Percentiles rank a stretch among this genome's conserved stretches.
These are phyloP conservation scores for Oenanthe javanica DNA, from an alignment of 140 eudicot genomes.

Conservation along the genomic window DNA sequence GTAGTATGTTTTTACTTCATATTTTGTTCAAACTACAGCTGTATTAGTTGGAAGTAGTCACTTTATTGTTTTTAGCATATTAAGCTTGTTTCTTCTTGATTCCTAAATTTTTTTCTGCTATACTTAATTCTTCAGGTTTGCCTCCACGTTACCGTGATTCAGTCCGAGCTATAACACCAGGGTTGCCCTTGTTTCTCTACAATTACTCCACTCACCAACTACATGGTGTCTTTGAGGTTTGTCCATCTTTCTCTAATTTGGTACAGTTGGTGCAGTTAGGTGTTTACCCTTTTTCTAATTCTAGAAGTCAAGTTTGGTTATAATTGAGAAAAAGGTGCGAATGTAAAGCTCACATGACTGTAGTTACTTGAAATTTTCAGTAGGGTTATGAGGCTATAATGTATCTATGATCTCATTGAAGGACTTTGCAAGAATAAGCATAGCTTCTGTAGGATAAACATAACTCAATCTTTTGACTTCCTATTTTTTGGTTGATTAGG, in stretches of 20 bases:
- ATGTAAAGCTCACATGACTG: background rate
- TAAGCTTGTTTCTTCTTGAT: background rate
- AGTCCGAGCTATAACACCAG: slow-evolving; percentile 85
- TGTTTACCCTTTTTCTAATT: background rate
- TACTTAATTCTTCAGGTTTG: slow-evolving; percentile 46
- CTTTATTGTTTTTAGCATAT: background rate
- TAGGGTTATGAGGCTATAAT: background rate
- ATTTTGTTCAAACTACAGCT: background rate
- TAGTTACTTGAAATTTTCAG: background rate
- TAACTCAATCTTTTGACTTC: too few species aligned
- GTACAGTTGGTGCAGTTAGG: background rate
- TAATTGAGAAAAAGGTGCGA: background rate
- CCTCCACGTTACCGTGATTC: slow-evolving; percentile 96
- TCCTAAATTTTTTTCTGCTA: background rate
- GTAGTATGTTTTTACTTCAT: background rate
- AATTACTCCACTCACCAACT: slow-evolving; percentile 97
- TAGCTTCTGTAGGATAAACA: too few species aligned
- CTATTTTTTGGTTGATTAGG: too few species aligned
- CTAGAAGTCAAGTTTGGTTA: background rate
- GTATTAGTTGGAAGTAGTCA: background rate
- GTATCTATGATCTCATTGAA: too few species aligned
- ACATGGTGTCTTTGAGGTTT: slow-evolving; percentile 91
- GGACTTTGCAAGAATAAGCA: too few species aligned
- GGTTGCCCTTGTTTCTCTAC: slow-evolving; percentile 85
- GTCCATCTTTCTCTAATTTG: background rate